Evolutionary conservation across 164 flowering plant species (phyloP), one percentile per base, ranked within the genome.

Genomic region (Sedum album): DNA sequence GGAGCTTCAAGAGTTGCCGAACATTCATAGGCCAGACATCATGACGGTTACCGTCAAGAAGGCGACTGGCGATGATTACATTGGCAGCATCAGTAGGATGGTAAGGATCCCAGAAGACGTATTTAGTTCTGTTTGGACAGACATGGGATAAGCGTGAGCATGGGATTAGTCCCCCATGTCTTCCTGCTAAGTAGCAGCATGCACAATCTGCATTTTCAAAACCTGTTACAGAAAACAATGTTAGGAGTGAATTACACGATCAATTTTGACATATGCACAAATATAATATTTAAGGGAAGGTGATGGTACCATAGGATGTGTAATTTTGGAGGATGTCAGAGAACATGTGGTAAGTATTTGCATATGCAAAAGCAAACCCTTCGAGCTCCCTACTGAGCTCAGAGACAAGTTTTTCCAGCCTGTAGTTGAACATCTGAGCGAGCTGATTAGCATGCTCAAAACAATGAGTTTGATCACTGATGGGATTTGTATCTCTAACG

Each of bases 11-110:
- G 60, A 10, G 83, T n/a, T n/a, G n/a, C n/a, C n/a, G n/a, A n/a
- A n/a, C n/a, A n/a, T n/a, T n/a, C n/a, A n/a, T n/a, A n/a, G 95
- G 95, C 26, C 71, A 84, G 46, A 85, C 69, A 39, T 76, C 83
- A 1, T 21, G 26, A 0, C 74, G 3, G 15, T 69, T 79, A 0
- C 95, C 91, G 17, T 84, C 74, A 31, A 87, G 10, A 21, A 89
- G 65, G 6, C 90, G 84, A 57, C 72, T 74, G 0, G 91, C 85
- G 8, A 85, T 75, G 61, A 85, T 67, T 0, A n/a, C n/a, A n/a
- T n/a, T n/a, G n/a, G n/a, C n/a, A n/a, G n/a, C n/a, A n/a, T n/a
- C n/a, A n/a, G n/a, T n/a, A n/a, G n/a, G n/a, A n/a, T n/a, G n/a
- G n/a, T n/a, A n/a, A n/a, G n/a, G n/a, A n/a, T n/a, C n/a, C n/a